Evolutionary conservation across 2,329 filamentous ascomycete genomes (phyloP).

Genomic region (Pezicula carpinea): DNA sequence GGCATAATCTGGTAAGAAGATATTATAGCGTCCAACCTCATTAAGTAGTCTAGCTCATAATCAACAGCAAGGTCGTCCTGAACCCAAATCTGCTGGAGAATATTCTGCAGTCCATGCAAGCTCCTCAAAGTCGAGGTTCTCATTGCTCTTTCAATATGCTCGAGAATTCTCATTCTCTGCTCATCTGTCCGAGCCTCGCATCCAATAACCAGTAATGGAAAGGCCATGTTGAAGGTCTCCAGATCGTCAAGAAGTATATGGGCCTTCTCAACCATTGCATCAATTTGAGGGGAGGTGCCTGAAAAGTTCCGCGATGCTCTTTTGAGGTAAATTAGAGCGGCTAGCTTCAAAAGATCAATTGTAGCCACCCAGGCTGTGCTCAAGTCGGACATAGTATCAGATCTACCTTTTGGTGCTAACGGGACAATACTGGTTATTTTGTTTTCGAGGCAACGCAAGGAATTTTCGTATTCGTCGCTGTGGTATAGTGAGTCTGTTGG

Average conservation of each 20-base stretch:
- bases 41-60: conserved; percentile 10
- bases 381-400: conserved; percentile 9
- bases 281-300: conserved; percentile 13
- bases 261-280: conserved; percentile 13
- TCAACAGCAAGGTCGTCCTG: conserved; percentile 14
- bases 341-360: conserved; percentile 15
- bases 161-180: conserved; percentile 16
- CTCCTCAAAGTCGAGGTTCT: conserved; percentile 7
- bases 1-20: conserved; percentile 12
- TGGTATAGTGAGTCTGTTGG: conserved; percentile 18
- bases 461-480: conserved; percentile 19
- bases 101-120: conserved; percentile 8
- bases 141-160: conserved; percentile 13
- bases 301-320: conserved; percentile 19
- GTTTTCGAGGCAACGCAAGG: conserved; percentile 18
- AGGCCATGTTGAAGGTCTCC: conserved; percentile 20
- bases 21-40: conserved; percentile 10
- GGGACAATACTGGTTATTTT: conserved; percentile 13
- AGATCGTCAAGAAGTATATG: conserved; percentile 14
- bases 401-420: conserved; percentile 11
- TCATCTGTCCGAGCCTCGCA: conserved; percentile 26
- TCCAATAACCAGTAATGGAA: conserved; percentile 25
- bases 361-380: conserved; percentile 14
- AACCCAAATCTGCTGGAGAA: conserved; percentile 11
- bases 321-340: conserved; percentile 18